These are phyloP conservation scores for Botrytis galanthina DNA, from an alignment of 2,329 filamentous ascomycete species.

Conservation along the genomic window DNA sequence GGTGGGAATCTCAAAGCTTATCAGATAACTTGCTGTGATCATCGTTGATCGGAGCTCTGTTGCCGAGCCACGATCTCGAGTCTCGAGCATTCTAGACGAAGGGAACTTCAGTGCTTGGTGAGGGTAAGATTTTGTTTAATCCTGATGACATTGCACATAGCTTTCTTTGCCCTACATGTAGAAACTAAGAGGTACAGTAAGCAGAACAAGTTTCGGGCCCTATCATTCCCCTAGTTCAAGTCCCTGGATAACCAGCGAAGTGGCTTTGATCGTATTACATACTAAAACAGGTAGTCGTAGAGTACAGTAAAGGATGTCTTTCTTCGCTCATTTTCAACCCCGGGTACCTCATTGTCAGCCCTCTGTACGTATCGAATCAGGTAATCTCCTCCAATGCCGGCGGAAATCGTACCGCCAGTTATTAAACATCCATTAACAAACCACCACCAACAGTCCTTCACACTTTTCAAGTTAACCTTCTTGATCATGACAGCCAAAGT, in stretches of 20 bases:
- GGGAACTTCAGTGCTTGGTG: not conserved
- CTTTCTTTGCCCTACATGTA: not conserved
- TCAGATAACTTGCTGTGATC: not conserved
- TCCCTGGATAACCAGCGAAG: not conserved
- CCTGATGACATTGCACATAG: not conserved
- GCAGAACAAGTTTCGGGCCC: not conserved
- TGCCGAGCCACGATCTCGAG: not conserved
- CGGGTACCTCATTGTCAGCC: conserved; percentile 2
- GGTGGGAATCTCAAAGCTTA: not conserved
- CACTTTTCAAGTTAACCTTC: conserved; percentile 62
- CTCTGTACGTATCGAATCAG: conserved; percentile 47
- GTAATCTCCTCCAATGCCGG: conserved; percentile 60
- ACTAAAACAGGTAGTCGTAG: conserved; percentile 9
- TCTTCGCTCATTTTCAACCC: not conserved
- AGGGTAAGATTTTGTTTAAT: not conserved
- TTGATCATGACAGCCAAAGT: conserved; percentile 66
- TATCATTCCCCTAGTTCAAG: too few relatives aligned
- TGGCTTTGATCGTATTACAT: not conserved
- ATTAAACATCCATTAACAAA: conserved; percentile 70
- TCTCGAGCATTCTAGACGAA: not conserved
- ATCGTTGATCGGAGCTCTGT: not conserved
- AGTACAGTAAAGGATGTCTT: conserved; percentile 18
- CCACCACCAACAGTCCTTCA: conserved; percentile 74
- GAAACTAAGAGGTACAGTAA: not conserved
- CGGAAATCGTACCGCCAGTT: conserved; percentile 61